Percentiles rank a stretch among this genome's conserved stretches.
phyloP scores from a whole-genome alignment of 1,284 basidiomycete species.

The Puccinia hordei region DNA sequence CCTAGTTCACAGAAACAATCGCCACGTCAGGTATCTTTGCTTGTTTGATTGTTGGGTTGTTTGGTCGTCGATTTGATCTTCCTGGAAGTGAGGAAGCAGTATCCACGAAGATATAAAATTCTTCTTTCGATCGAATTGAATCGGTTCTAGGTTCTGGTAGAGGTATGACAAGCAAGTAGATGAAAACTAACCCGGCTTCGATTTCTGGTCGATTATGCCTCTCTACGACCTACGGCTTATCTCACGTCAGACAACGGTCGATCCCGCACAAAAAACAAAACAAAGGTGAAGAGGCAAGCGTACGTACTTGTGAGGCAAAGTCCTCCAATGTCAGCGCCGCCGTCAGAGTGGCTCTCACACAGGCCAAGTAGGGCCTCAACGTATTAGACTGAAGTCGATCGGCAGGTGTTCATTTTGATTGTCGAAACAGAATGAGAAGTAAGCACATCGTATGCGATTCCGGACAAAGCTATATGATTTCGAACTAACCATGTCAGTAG shows the following conservation, averaged over 20 bases:
- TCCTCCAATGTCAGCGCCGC: slow-evolving; percentile 96
- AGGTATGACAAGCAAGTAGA: slow-evolving; percentile 6
- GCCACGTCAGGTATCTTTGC: background rate
- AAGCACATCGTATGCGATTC: background rate
- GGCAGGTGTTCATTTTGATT: background rate
- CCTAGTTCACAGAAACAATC: slow-evolving; percentile 61
- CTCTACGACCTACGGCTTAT: slow-evolving; percentile 73
- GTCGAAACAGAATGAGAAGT: too few relatives aligned
- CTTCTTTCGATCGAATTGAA: background rate
- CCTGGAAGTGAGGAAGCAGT: background rate
- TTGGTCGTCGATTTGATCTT: background rate
- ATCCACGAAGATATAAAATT: background rate
- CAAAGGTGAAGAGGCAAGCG: slow-evolving; percentile 47
- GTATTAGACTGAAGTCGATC: slow-evolving; percentile 64
- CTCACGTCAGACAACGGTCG: too few relatives aligned
- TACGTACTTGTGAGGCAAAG: slow-evolving; percentile 86
- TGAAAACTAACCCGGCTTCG: slow-evolving; percentile 70
- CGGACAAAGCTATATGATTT: background rate
- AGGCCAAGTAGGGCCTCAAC: slow-evolving; percentile 90
- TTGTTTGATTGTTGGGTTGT: background rate
- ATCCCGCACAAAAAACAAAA: background rate
- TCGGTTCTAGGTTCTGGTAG: background rate
- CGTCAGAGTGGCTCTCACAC: slow-evolving; percentile 90
- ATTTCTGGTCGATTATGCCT: slow-evolving; percentile 95
- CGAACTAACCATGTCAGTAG: too few relatives aligned